A percentile compares a stretch with the other conserved stretches of the same genome.
phyloP scores from a whole-genome alignment of 257 asterid genomes.

The Sherardia arvensis region DNA sequence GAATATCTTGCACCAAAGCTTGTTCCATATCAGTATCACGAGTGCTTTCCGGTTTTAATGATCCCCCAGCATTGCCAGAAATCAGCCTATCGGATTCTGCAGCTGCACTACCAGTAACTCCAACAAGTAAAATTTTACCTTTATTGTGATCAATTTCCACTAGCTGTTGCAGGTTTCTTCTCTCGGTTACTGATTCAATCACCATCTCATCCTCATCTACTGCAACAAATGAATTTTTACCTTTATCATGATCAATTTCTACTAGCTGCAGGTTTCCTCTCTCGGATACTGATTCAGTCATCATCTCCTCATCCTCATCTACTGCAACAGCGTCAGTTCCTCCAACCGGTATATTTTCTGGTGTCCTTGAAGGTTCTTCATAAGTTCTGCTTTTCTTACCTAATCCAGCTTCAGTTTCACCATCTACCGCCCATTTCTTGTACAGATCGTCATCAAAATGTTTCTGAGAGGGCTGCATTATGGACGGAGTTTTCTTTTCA shows the following conservation, averaged over 20 bases:
- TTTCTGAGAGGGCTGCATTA: slow-evolving; percentile 26
- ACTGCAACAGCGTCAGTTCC: slow-evolving; percentile 10
- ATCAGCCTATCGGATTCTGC: slow-evolving; percentile 2
- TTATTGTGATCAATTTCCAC: slow-evolving; percentile 3
- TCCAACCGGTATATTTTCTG: slow-evolving; percentile 8
- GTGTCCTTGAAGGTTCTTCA: slow-evolving; percentile 14
- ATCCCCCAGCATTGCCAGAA: slow-evolving; percentile 10
- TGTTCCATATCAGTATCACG: slow-evolving; percentile 10
- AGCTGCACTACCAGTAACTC: slow-evolving; percentile 1
- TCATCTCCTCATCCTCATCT: slow-evolving; percentile 25
- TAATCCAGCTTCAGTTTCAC: slow-evolving; percentile 25
- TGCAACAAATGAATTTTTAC: background rate
- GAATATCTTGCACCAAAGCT: slow-evolving; percentile 7
- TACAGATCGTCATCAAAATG: slow-evolving; percentile 45
- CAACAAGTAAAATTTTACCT: slow-evolving; percentile 1
- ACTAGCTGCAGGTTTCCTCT: slow-evolving; percentile 10
- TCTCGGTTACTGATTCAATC: slow-evolving; percentile 27
- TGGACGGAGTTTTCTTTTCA: slow-evolving; percentile 19
- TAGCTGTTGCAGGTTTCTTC: slow-evolving; percentile 6
- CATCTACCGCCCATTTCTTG: slow-evolving; percentile 40
- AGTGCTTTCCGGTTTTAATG: slow-evolving; percentile 10
- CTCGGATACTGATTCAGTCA: slow-evolving; percentile 25
- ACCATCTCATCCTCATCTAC: slow-evolving; percentile 26
- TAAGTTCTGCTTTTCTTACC: slow-evolving; percentile 14
- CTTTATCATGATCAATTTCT: slow-evolving; percentile 5